Evolutionary conservation across 2,329 filamentous ascomycete genomes (phyloP).

Genomic region (Xylaria sp.): DNA sequence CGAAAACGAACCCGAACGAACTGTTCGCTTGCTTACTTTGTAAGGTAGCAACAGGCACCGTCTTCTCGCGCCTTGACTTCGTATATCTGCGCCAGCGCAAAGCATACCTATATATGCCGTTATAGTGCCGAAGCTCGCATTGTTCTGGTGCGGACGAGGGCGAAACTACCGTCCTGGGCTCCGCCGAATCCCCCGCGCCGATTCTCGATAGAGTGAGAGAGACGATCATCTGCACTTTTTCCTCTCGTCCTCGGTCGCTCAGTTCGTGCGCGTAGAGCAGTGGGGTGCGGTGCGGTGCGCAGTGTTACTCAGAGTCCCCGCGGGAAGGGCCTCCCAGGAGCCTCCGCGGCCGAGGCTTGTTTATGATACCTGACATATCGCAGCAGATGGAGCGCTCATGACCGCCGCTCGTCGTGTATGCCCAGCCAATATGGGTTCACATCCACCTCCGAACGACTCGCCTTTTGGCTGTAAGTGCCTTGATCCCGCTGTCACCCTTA

Average conservation of each 20-base stretch:
- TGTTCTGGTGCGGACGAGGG: neutral
- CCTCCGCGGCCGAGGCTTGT: neutral
- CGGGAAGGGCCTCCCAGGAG: constrained; percentile 5
- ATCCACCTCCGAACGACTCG: constrained; percentile 65
- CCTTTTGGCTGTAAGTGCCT: constrained; percentile 74
- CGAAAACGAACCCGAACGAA: neutral
- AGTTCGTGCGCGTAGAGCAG: neutral
- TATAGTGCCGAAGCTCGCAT: neutral
- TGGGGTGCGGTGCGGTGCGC: neutral
- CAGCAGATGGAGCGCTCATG: constrained; percentile 60
- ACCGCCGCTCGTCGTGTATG: constrained; percentile 62
- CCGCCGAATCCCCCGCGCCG: neutral
- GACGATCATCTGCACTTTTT: neutral
- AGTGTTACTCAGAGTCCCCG: constrained; percentile 5
- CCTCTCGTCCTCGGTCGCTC: neutral
- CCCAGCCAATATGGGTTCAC: constrained; percentile 69
- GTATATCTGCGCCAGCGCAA: constrained; percentile 1
- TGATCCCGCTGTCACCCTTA: constrained; percentile 8
- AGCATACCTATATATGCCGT: neutral
- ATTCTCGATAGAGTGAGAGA: neutral
- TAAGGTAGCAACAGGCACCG: neutral
- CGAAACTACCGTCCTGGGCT: neutral
- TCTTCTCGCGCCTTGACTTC: neutral
- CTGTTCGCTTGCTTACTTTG: neutral
- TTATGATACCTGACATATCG: constrained; percentile 27